Conservation (phyloP, 1,139 yeast species). For the Pneumocystis sp. region DNA sequence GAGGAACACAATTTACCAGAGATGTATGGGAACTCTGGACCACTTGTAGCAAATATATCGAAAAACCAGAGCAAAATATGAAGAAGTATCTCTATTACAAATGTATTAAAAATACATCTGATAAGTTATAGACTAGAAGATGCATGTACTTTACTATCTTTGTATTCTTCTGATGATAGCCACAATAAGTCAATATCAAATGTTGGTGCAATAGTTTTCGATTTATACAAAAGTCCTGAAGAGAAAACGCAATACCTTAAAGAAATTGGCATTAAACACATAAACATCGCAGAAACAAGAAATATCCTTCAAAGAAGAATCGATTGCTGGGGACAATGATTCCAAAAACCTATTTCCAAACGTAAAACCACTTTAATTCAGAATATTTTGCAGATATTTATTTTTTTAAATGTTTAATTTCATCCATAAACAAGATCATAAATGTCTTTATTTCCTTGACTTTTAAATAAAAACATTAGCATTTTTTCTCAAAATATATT, state of each 20-base stretch:
- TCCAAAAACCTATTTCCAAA: background rate
- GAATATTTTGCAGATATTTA: background rate
- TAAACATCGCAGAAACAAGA: background rate
- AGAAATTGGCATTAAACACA: background rate
- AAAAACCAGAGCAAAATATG: constrained; percentile 6
- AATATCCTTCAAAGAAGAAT: background rate
- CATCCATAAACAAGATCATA: background rate
- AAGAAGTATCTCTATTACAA: background rate
- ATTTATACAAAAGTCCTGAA: background rate
- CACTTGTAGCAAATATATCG: constrained; percentile 5
- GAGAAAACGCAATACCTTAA: background rate
- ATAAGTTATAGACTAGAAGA: background rate
- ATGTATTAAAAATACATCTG: background rate
- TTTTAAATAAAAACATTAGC: background rate
- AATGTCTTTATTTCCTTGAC: background rate
- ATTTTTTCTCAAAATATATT: background rate
- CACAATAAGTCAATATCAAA: background rate
- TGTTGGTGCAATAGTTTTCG: background rate
- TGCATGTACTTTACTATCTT: background rate
- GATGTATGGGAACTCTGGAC: constrained; percentile 9
- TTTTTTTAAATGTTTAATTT: background rate
- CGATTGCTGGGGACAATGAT: background rate
- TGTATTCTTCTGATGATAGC: background rate
- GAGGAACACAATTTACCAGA: constrained; percentile 9
- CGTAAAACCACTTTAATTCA: background rate